Percentiles rank a stretch among this genome's conserved stretches.
Conservation (phyloP, 1,139 yeast genomes). For the Sugiyamaella neomexicana region DNA sequence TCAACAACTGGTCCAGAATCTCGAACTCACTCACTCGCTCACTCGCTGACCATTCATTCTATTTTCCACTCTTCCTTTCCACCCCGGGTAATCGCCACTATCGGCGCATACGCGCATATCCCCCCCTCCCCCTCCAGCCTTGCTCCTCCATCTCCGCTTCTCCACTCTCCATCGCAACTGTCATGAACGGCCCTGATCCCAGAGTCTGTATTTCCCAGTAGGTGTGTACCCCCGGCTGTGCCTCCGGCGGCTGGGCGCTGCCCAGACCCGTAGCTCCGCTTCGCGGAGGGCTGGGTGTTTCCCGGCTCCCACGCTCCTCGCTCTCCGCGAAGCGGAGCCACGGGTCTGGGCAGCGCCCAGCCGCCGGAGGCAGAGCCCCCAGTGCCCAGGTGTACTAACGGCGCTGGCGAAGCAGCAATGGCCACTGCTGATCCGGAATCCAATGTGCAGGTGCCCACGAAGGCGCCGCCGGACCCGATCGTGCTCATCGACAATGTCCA, state of each 20-base stretch:
- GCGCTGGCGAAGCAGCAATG: background rate
- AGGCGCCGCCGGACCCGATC: conserved; percentile 14
- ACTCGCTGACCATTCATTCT: too few relatives aligned
- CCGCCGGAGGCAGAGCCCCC: conserved; percentile 2
- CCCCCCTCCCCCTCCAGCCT: too few relatives aligned
- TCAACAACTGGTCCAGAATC: too few relatives aligned
- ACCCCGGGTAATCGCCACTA: too few relatives aligned
- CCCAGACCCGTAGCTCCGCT: background rate
- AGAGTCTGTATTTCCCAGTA: background rate
- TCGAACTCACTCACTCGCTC: too few relatives aligned
- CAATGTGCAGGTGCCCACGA: background rate
- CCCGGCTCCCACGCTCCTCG: background rate
- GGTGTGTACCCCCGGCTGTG: background rate
- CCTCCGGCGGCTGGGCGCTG: conserved; percentile 1
- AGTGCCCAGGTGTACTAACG: background rate
- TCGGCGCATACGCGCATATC: too few relatives aligned
- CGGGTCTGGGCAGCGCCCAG: conserved; percentile 8
- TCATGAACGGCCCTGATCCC: background rate
- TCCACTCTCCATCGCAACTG: background rate
- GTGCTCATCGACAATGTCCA: conserved; percentile 3
- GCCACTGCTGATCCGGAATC: conserved; percentile 5
- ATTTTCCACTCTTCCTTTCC: too few relatives aligned
- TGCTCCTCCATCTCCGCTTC: background rate
- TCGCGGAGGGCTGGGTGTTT: background rate
- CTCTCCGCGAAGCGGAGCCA: conserved; percentile 2